Percentiles rank a stretch among this genome's conserved stretches.
Evolutionary conservation across 208 protist species (phyloP).

Genomic region (Blechomonas ayalai): DNA sequence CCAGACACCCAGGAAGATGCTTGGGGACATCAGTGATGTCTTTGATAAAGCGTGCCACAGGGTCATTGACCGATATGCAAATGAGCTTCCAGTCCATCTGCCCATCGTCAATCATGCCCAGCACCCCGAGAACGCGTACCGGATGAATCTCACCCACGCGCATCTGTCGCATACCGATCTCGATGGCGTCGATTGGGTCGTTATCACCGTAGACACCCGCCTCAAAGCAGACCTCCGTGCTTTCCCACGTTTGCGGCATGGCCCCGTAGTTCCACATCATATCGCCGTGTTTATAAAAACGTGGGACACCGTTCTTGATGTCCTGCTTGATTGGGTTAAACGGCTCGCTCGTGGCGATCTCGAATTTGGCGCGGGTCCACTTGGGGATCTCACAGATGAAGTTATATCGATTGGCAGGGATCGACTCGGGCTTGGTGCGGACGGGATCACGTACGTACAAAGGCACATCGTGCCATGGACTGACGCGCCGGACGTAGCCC

Average conservation of each 20-base stretch:
- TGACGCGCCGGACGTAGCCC: constrained; percentile 60
- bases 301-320: constrained; percentile 93
- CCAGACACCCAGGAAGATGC: constrained; percentile 84
- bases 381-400: constrained; percentile 93
- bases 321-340: constrained; percentile 96
- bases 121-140: constrained; percentile 86
- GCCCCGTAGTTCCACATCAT: constrained; percentile 97
- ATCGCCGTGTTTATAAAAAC: constrained; percentile 94
- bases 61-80: constrained; percentile 87
- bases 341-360: constrained; percentile 91
- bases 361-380: constrained; percentile 94
- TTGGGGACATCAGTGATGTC: constrained; percentile 87
- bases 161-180: constrained; percentile 86
- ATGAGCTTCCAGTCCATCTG: constrained; percentile 96
- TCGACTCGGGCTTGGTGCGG: constrained; percentile 74
- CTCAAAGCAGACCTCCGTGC: constrained; percentile 84
- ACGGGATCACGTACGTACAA: constrained; percentile 81
- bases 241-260: constrained; percentile 95
- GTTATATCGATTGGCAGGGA: constrained; percentile 85
- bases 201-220: constrained; percentile 83
- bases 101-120: constrained; percentile 92
- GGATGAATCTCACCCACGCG: constrained; percentile 72
- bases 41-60: constrained; percentile 82
- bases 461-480: constrained; percentile 91
- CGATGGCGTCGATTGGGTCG: constrained; percentile 89